A percentile compares a stretch with the other conserved stretches of the same genome.
Evolutionary conservation across 495 filamentous ascomycete species (phyloP).

Genomic region (Monascus purpureus): DNA sequence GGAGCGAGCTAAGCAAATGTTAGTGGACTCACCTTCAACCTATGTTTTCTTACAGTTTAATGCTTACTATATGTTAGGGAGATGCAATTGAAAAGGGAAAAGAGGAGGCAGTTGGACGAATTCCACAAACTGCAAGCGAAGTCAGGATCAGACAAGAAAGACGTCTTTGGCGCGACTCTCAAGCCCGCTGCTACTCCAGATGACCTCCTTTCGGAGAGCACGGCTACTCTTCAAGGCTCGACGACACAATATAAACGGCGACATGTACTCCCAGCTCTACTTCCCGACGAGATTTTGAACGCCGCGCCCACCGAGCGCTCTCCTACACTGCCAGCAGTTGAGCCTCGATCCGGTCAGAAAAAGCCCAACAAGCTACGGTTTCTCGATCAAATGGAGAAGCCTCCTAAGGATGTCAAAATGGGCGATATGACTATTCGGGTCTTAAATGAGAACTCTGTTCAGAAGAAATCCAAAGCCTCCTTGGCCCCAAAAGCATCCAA

Average conservation of each 20-base stretch:
- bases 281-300: constrained; percentile 40
- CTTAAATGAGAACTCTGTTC: constrained; percentile 24
- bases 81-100: constrained; percentile 29
- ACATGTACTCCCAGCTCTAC: constrained; percentile 29
- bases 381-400: constrained; percentile 34
- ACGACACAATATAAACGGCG: constrained; percentile 24
- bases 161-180: constrained; percentile 7
- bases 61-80: constrained; percentile 20
- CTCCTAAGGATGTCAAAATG: constrained; percentile 39
- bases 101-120: constrained; percentile 34
- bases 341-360: constrained; percentile 11
- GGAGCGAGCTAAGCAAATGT: constrained; percentile 23
- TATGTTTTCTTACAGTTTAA: background rate
- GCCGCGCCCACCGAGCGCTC: constrained; percentile 27
- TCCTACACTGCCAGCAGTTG: constrained; percentile 24
- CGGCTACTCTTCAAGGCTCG: constrained; percentile 28
- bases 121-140: constrained; percentile 34
- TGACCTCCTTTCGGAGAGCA: constrained; percentile 26
- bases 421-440: constrained; percentile 40
- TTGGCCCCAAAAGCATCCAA: constrained; percentile 39
- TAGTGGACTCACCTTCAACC: no score
- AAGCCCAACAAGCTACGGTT: constrained; percentile 36
- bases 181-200: constrained; percentile 6
- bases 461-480: constrained; percentile 17
- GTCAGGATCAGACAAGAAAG: constrained; percentile 19